These are phyloP conservation scores for Tricholoma sp. DNA, from an alignment of 768 basidiomycete genomes.

Conservation along the genomic window DNA sequence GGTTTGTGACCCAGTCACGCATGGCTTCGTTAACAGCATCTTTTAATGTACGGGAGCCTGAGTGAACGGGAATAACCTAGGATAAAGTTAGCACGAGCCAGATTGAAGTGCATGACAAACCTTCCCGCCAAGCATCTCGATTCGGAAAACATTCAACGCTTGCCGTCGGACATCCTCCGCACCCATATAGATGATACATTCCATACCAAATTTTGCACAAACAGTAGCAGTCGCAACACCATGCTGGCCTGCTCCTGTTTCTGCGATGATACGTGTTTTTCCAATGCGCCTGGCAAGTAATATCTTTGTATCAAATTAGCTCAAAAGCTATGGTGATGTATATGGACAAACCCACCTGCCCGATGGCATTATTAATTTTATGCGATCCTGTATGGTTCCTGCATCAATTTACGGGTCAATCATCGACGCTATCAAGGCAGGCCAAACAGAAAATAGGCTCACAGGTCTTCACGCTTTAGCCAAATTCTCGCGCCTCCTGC, in stretches of 20 bases:
- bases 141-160: conserved; percentile 96
- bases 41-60: conserved; percentile 93
- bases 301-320: conserved; percentile 49
- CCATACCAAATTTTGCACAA: conserved; percentile 92
- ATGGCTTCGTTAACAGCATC: conserved; percentile 98
- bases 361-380: conserved; percentile 99
- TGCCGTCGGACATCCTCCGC: conserved; percentile 95
- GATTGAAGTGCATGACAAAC: conserved; percentile 27
- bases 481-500: conserved; percentile 95
- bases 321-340: neutral
- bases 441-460: conserved; percentile 20
- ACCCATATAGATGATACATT: conserved; percentile 98
- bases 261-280: conserved; percentile 96
- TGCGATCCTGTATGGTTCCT: conserved; percentile 99
- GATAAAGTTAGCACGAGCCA: neutral
- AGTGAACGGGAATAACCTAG: conserved; percentile 89
- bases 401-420: conserved; percentile 21
- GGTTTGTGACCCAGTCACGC: conserved; percentile 98
- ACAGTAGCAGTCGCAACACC: conserved; percentile 99
- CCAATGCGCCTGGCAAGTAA: conserved; percentile 90
- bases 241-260: conserved; percentile 98
- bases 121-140: conserved; percentile 94
- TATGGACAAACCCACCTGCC: conserved; percentile 52
- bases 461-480: conserved; percentile 95
- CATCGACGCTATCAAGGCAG: conserved; percentile 3